A percentile compares a stretch with the other conserved stretches of the same genome.
Evolutionary conservation across 257 asterid species (phyloP).

Genomic region (Solanum pinnatisectum): DNA sequence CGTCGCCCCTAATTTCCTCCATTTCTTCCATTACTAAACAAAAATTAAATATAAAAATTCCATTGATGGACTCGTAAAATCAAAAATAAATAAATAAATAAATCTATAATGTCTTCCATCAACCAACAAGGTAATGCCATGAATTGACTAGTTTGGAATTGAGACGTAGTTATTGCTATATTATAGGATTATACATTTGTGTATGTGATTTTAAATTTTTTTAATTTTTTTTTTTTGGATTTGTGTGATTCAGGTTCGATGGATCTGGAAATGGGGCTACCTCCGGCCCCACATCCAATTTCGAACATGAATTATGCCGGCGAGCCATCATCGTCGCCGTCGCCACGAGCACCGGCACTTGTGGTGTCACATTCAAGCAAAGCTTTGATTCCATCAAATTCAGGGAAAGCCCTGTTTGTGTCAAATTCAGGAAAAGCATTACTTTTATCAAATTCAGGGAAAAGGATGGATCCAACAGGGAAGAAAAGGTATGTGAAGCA

Average conservation of each 20-base stretch:
- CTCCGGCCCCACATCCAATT: not conserved
- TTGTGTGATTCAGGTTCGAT: conserved; percentile 21
- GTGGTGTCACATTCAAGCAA: conserved; percentile 42
- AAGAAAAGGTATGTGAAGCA: conserved; percentile 78
- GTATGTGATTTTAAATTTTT: not conserved
- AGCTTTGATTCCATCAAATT: conserved; percentile 23
- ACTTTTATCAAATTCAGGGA: conserved; percentile 59
- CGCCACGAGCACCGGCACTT: conserved; percentile 49
- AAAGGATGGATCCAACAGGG: conserved; percentile 27
- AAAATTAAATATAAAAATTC: not conserved
- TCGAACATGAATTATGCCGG: not conserved
- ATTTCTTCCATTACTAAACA: not conserved
- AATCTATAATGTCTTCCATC: not conserved
- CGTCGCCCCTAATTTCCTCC: not conserved
- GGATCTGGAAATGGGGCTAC: conserved; percentile 38
- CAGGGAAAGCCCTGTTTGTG: conserved; percentile 34
- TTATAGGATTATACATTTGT: not conserved
- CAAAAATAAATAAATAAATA: not conserved
- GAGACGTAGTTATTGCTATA: not conserved
- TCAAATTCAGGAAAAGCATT: conserved; percentile 58
- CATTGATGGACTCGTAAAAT: not conserved
- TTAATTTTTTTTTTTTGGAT: not conserved
- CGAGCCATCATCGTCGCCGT: conserved; percentile 28
- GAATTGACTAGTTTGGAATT: not conserved
- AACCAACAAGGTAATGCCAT: not conserved